These are phyloP conservation scores for Trichoderma sp. DNA, from an alignment of 2,329 filamentous ascomycete species.

Conservation along the genomic window DNA sequence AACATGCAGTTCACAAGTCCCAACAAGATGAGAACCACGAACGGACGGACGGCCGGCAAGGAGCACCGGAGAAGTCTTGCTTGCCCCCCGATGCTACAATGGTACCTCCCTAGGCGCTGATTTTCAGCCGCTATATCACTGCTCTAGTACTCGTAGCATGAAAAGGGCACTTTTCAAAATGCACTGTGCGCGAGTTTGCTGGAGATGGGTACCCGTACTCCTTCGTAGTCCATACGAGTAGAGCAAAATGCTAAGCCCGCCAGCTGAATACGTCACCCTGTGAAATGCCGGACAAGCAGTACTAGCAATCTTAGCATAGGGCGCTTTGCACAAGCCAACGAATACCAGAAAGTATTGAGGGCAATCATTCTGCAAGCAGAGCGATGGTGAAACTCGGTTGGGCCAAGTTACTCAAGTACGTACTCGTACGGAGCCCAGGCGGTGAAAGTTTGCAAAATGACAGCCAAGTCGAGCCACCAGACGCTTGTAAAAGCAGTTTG, in stretches of 20 bases:
- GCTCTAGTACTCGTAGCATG: not conserved
- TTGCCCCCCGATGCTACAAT: not conserved
- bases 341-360: not conserved
- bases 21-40: not conserved
- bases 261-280: not conserved
- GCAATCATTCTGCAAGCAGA: not conserved
- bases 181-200: not conserved
- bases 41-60: not conserved
- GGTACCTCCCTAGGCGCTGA: not conserved
- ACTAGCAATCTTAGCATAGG: not conserved
- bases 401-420: not conserved
- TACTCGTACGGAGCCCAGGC: not conserved
- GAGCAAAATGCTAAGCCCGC: not conserved
- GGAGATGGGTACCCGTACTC: not conserved
- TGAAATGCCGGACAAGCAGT: not conserved
- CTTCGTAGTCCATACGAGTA: not conserved
- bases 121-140: not conserved
- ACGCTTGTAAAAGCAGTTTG: not conserved
- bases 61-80: not conserved
- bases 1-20: not conserved
- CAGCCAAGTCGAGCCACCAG: not conserved
- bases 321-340: not conserved
- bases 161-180: not conserved
- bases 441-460: not conserved
- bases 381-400: conserved; percentile 8